Percentiles rank a stretch among this genome's conserved stretches.
These are phyloP conservation scores for Verticillium nubilum DNA, from an alignment of 2,329 filamentous ascomycete species.

Conservation along the genomic window DNA sequence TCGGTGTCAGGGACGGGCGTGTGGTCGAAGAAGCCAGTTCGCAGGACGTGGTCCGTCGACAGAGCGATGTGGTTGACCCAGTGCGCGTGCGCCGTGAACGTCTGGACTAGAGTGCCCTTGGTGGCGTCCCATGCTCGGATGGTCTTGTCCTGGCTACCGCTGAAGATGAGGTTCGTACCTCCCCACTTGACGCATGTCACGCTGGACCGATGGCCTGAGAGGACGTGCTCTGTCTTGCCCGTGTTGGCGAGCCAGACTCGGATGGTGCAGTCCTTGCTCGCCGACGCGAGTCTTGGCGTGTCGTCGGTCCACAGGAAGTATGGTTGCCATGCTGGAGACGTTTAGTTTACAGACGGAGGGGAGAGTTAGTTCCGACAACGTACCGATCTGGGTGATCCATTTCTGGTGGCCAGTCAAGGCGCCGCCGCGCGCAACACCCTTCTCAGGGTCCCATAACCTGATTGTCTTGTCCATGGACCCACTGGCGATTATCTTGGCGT, in stretches of 20 bases:
- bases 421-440: constrained; percentile 66
- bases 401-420: constrained; percentile 78
- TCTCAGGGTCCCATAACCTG: constrained; percentile 82
- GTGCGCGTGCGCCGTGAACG: constrained; percentile 76
- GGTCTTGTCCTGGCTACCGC: constrained; percentile 83
- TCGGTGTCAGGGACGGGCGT: constrained; percentile 60
- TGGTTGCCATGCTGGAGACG: constrained; percentile 71
- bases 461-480: constrained; percentile 91
- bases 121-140: constrained; percentile 84
- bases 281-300: constrained; percentile 76
- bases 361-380: not conserved
- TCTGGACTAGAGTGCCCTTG: constrained; percentile 75
- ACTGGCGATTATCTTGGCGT: constrained; percentile 75
- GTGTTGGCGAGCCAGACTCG: constrained; percentile 81
- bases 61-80: constrained; percentile 95
- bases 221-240: constrained; percentile 71
- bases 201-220: constrained; percentile 83
- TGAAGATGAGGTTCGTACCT: constrained; percentile 80
- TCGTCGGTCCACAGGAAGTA: constrained; percentile 75
- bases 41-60: constrained; percentile 84
- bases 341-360: not conserved
- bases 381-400: constrained; percentile 70
- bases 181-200: constrained; percentile 94
- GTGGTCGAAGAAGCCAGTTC: constrained; percentile 85
- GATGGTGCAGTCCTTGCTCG: constrained; percentile 84